phyloP scores from a whole-genome alignment of 108 stramenopile species.

The Cyclostephanos tholiformis region DNA sequence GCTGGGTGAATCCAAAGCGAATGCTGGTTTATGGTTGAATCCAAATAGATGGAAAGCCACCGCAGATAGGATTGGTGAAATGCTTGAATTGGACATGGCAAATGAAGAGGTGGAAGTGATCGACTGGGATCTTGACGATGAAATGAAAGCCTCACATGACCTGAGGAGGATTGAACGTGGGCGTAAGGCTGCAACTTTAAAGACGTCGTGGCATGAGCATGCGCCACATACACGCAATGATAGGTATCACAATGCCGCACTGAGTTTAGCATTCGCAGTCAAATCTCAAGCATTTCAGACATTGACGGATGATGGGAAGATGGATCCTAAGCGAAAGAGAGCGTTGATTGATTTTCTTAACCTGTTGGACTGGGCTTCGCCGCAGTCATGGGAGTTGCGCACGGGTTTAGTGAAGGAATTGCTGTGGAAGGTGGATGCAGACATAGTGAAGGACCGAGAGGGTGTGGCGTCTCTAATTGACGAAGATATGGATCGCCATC shows the following conservation, averaged over 20 bases:
- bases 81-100: slow-evolving; percentile 25
- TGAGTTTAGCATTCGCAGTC: slow-evolving; percentile 43
- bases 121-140: slow-evolving; percentile 6
- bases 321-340: slow-evolving; percentile 23
- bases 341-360: slow-evolving; percentile 39
- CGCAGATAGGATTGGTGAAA: slow-evolving; percentile 27
- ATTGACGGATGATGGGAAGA: slow-evolving; percentile 26
- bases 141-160: neutral
- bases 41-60: slow-evolving; percentile 10
- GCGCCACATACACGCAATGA: slow-evolving; percentile 31
- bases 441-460: slow-evolving; percentile 7
- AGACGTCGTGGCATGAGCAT: slow-evolving; percentile 30
- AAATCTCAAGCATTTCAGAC: slow-evolving; percentile 35
- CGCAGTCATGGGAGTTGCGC: slow-evolving; percentile 32
- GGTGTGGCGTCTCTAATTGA: slow-evolving; percentile 24
- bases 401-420: slow-evolving; percentile 30
- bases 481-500: slow-evolving; percentile 27
- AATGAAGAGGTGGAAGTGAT: slow-evolving; percentile 25
- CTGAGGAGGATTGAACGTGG: slow-evolving; percentile 13
- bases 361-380: slow-evolving; percentile 43
- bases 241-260: slow-evolving; percentile 43
- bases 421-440: slow-evolving; percentile 20
- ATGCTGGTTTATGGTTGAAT: slow-evolving; percentile 29
- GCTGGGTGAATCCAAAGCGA: slow-evolving; percentile 13
- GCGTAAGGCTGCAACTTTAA: slow-evolving; percentile 17